Evolutionary conservation across 768 basidiomycete species (phyloP), one percentile per base, ranked within the genome.

Genomic region (Trametes elegans): DNA sequence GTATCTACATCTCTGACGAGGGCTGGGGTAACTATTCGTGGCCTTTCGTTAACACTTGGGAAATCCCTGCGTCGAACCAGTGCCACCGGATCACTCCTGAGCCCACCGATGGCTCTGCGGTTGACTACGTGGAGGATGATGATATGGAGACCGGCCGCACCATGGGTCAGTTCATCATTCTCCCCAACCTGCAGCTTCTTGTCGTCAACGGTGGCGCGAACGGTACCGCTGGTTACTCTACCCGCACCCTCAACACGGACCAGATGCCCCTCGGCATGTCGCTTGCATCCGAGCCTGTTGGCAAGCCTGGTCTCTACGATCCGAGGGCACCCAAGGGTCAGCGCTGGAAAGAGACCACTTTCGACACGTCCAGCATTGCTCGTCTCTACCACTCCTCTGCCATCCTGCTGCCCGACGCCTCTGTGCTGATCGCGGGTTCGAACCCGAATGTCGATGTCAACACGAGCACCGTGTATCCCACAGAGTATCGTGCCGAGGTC

Each of bases 381-480:
- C 79, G 94, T 49, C 70, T 98, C 65, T 98, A 98, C 71, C 96
- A 98, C 73, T 96, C 93, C 0, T 81, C 83, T 0, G 94, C 93
- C 8, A 79, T 95, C n/a, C 80, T 98, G 23, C 82, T 98, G 14
- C 87, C 93, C 8, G 93, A 90, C 56, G 90, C 82, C 1, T 90
- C 89, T 2, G 85, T 98, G 32, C 70, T 97, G 44, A 80, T 96
- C 60, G 92, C 91, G 27, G 96, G 96, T 7, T 93, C 91, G 28
- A 98, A 98, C 73, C 94, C 95, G 1, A 95, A 95, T 65, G 76
- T 88, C 29, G 94, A 98, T 63, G 86, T 88, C 57, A 85, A 87
- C 63, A 57, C 73, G 29, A 69, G 73, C n/a, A 78, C 80, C 9
- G 34, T 76, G 31, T 93, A 76, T 76, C 85, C 87, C 1, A 93